A percentile compares a stretch with the other conserved stretches of the same genome.
Conservation (phyloP, 176 grass and related monocot species). For the Triticum aestivum region IWGSC_CS_RefSeq_v2.1 NC_057814.1:483566921-483567420, state of each 20-base stretch:
- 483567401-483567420: constrained; percentile 56
- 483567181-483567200: background rate
- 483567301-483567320: background rate
- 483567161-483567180: background rate
- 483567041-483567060: background rate
- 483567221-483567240: background rate
- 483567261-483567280: background rate
- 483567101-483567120: background rate
- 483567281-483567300: background rate
- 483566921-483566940: background rate
- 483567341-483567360: background rate
- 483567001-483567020: background rate
- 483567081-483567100: background rate
- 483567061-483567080: background rate
- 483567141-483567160: background rate
- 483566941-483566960: background rate
- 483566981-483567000: background rate
- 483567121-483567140: background rate
- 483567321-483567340: background rate
- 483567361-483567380: constrained; percentile 57
- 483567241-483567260: background rate
- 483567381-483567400: constrained; percentile 65
- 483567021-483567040: background rate
- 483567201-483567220: background rate
- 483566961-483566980: background rate